A percentile compares a stretch with the other conserved stretches of the same genome.
These are phyloP conservation scores for Calcarisporium arbuscula DNA, from an alignment of 2,329 filamentous ascomycete genomes.

Conservation along the genomic window DNA sequence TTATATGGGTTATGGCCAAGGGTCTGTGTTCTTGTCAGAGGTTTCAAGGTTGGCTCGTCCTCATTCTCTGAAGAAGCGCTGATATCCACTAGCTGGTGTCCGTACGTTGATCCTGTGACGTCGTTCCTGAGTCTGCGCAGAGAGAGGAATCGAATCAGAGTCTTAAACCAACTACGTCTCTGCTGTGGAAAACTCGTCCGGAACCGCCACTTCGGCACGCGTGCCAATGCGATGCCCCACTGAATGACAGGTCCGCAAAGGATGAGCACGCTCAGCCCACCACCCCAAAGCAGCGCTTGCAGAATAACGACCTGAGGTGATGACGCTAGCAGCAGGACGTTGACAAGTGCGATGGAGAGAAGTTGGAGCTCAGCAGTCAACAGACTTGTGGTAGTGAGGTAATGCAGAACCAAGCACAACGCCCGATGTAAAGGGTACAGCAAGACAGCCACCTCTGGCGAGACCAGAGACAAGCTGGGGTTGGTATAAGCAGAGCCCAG, in stretches of 20 bases:
- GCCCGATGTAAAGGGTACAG: constrained; percentile 81
- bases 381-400: constrained; percentile 83
- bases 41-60: constrained; percentile 18
- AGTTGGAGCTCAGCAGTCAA: constrained; percentile 83
- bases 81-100: constrained; percentile 25
- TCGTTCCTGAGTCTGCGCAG: constrained; percentile 42
- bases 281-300: constrained; percentile 77
- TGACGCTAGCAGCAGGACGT: constrained; percentile 67
- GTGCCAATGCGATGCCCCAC: constrained; percentile 79
- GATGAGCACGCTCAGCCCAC: constrained; percentile 71
- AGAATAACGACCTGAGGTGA: constrained; percentile 82
- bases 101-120: constrained; percentile 22
- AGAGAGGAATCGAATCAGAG: constrained; percentile 32
- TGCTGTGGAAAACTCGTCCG: constrained; percentile 42
- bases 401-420: constrained; percentile 65
- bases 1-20: constrained; percentile 15
- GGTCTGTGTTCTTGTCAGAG: constrained; percentile 24
- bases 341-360: constrained; percentile 74
- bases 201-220: constrained; percentile 89
- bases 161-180: constrained; percentile 31
- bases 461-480: constrained; percentile 31
- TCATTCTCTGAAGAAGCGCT: constrained; percentile 26
- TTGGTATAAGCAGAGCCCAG: constrained; percentile 13
- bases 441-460: constrained; percentile 53
- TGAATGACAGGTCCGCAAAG: constrained; percentile 67